Conservation (phyloP, 1,139 yeast genomes). For the Kurtzmaniella natalensis region DNA sequence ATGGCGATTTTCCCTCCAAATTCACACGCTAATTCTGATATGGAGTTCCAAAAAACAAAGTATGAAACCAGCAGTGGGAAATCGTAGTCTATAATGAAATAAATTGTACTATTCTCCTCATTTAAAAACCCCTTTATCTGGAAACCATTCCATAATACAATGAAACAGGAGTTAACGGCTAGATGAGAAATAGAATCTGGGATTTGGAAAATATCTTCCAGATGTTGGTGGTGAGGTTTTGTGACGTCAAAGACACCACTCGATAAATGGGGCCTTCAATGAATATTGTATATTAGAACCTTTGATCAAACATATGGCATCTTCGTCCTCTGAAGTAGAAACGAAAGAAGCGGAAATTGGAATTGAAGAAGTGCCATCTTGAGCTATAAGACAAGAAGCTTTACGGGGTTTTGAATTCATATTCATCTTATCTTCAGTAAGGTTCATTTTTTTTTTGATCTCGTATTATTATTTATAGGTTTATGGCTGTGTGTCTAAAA, state of each 20-base stretch:
- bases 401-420: too few relatives aligned
- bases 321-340: neutral
- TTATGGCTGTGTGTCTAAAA: too few relatives aligned
- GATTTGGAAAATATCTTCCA: neutral
- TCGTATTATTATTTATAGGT: too few relatives aligned
- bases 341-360: neutral
- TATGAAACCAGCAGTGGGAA: neutral
- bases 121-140: neutral
- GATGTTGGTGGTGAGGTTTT: neutral
- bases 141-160: neutral
- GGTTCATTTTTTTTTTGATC: too few relatives aligned
- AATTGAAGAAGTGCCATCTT: neutral
- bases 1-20: neutral
- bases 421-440: too few relatives aligned
- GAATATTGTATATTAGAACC: constrained; percentile 4
- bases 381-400: too few relatives aligned
- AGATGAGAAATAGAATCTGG: neutral
- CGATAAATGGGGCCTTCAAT: constrained; percentile 6
- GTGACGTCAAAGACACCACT: constrained; percentile 7
- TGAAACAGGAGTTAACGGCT: neutral
- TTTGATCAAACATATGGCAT: neutral
- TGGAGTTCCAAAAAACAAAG: neutral
- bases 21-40: neutral
- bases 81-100: neutral
- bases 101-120: neutral